Conservation (phyloP, 805 yeast species). For the Candida tibetensis region DNA sequence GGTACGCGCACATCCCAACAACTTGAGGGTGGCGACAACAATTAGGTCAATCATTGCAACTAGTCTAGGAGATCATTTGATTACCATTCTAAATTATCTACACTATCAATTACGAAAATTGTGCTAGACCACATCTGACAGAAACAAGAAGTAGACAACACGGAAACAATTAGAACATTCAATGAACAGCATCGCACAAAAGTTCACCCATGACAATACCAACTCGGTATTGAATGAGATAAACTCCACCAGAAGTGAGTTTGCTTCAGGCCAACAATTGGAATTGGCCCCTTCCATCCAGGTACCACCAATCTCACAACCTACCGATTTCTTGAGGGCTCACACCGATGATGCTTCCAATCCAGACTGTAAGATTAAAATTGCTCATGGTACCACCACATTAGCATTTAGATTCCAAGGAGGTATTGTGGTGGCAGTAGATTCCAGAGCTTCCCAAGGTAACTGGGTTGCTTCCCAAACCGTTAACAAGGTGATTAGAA, state of each 20-base stretch:
- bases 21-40: neutral
- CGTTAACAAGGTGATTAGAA: conserved; percentile 94
- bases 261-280: conserved; percentile 20
- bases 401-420: conserved; percentile 94
- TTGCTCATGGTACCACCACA: conserved; percentile 99
- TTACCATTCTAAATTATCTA: no score
- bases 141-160: no score
- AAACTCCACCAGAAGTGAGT: conserved; percentile 21
- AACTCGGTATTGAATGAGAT: conserved; percentile 28
- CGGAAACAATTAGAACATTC: no score
- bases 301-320: conserved; percentile 82
- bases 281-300: conserved; percentile 59
- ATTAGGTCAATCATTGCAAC: neutral
- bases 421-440: conserved; percentile 95
- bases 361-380: conserved; percentile 92
- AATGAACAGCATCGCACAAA: conserved; percentile 41
- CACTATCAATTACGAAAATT: no score
- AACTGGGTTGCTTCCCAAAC: conserved; percentile 98
- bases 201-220: conserved; percentile 32
- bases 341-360: conserved; percentile 93
- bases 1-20: neutral
- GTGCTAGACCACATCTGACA: no score
- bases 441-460: conserved; percentile 97
- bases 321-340: conserved; percentile 92
- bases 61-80: neutral